Evolutionary conservation across 2,329 filamentous ascomycete genomes (phyloP).

Genomic region (Fusarium armeniacum): DNA sequence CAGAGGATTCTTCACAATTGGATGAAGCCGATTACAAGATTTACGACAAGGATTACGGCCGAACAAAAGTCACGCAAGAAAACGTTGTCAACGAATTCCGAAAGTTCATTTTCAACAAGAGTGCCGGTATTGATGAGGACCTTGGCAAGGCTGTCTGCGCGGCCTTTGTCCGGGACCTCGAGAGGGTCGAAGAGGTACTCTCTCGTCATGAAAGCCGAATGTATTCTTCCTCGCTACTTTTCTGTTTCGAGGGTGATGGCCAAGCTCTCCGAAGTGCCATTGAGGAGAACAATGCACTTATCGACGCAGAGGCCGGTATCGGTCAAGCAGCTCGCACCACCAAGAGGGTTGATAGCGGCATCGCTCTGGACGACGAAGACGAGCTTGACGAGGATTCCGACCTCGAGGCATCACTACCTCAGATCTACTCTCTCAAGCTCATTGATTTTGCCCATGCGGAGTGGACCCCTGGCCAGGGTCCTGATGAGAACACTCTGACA

Average conservation of each 20-base stretch:
- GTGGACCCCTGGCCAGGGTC: conserved; percentile 84
- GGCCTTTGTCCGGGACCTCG: conserved; percentile 68
- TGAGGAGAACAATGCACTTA: conserved; percentile 65
- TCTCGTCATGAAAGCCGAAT: conserved; percentile 71
- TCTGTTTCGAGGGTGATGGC: conserved; percentile 75
- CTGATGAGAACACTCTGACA: conserved; percentile 84
- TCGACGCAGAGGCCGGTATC: conserved; percentile 66
- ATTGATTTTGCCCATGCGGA: conserved; percentile 97
- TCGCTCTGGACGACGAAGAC: conserved; percentile 62
- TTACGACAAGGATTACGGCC: conserved; percentile 75
- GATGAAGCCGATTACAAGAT: conserved; percentile 69
- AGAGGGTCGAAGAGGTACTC: conserved; percentile 67
- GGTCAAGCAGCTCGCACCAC: conserved; percentile 54
- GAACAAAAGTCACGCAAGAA: conserved; percentile 63
- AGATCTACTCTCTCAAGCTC: conserved; percentile 83
- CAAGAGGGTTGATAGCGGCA: conserved; percentile 69
- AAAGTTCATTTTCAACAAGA: conserved; percentile 70
- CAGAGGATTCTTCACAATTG: conserved; percentile 64
- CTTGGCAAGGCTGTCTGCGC: conserved; percentile 68
- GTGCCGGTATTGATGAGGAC: conserved; percentile 71
- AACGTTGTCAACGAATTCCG: conserved; percentile 69
- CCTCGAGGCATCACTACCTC: conserved; percentile 64
- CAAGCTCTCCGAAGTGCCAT: conserved; percentile 66
- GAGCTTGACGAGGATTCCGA: conserved; percentile 65
- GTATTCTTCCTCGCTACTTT: conserved; percentile 74